Evolutionary conservation across 495 filamentous ascomycete species (phyloP).

Genomic region (Annulohypoxylon nitens): DNA sequence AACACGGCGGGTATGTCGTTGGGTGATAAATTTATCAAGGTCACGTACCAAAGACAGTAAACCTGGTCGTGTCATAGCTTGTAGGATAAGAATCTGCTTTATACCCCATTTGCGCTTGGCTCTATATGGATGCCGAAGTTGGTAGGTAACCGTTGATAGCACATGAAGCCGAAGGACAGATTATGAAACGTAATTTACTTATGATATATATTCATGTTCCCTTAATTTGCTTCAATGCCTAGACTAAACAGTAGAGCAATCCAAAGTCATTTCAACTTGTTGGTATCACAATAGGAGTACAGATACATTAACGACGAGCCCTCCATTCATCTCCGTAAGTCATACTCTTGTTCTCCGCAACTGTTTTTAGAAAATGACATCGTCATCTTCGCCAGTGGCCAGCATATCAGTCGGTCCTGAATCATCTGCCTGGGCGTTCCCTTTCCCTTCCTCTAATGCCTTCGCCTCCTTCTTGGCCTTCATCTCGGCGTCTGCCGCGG

Average conservation of each 20-base stretch:
- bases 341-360: not conserved
- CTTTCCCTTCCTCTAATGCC: conserved; percentile 50
- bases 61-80: conserved; percentile 14
- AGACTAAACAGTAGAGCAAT: conserved; percentile 11
- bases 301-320: conserved; percentile 30
- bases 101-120: conserved; percentile 21
- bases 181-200: not conserved
- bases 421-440: conserved; percentile 64
- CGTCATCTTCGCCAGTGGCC: conserved; percentile 87
- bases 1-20: conserved; percentile 90
- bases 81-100: conserved; percentile 32
- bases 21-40: conserved; percentile 75
- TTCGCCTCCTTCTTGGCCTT: conserved; percentile 66
- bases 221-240: not conserved
- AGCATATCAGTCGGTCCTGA: conserved; percentile 74
- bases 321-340: not conserved
- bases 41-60: conserved; percentile 93
- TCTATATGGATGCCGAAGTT: not conserved
- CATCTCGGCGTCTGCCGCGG: conserved; percentile 80
- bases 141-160: not conserved
- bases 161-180: conserved; percentile 7
- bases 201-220: conserved; percentile 4
- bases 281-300: conserved; percentile 41
- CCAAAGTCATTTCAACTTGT: conserved; percentile 32
- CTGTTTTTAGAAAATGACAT: conserved; percentile 86